Evolutionary conservation across 2,329 filamentous ascomycete genomes (phyloP).

Genomic region (Ceratocystis cacaofunesta): DNA sequence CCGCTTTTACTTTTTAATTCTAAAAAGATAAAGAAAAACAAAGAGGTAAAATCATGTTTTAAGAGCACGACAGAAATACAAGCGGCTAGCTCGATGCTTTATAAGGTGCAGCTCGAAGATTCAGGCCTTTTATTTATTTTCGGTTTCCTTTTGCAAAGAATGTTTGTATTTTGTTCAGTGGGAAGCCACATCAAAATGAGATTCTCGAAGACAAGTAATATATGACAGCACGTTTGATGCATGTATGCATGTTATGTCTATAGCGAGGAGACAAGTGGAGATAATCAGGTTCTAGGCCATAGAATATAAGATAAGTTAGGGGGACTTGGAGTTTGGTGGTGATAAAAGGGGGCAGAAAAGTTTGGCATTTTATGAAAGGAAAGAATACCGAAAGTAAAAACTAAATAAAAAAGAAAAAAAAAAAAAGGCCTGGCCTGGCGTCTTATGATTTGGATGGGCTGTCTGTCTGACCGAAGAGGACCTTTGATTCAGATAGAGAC

Average conservation of each 20-base stretch:
- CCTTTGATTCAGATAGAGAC: constrained; percentile 1
- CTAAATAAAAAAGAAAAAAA: not conserved
- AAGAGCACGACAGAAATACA: not conserved
- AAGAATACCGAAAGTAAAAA: no score
- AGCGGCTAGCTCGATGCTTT: not conserved
- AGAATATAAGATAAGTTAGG: no score
- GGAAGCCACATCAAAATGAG: not conserved
- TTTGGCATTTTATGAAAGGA: no score
- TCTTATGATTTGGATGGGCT: not conserved
- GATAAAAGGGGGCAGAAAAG: no score
- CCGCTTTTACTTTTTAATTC: no score
- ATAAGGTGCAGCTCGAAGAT: no score
- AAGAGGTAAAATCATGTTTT: not conserved
- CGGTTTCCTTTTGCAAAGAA: not conserved
- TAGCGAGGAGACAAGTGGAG: no score
- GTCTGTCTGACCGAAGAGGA: not conserved
- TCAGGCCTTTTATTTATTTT: no score
- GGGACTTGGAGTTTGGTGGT: no score
- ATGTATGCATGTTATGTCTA: no score
- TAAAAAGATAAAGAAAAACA: not conserved
- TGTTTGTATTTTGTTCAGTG: not conserved
- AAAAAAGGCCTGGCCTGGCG: not conserved
- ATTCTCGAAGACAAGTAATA: not conserved
- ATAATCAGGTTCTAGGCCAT: no score
- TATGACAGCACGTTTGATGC: no score